Base-by-base conservation (phyloP, 1,284 basidiomycete species). In the Cronartium quercuum region DNA sequence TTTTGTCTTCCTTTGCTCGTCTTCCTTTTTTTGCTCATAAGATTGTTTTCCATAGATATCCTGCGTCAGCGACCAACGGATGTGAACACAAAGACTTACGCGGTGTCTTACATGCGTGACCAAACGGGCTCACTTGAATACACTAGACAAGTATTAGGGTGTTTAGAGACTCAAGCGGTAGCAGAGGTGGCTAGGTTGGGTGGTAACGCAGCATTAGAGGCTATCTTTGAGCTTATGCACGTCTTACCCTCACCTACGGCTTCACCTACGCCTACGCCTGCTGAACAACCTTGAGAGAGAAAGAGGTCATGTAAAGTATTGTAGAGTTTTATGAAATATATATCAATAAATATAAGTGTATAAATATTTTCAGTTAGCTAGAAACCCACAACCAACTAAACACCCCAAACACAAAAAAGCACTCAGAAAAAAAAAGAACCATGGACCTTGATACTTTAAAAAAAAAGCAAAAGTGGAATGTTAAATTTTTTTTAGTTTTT, bases 1-100 rank as follows among this genome's bases (percentile, higher is more conserved):
- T 38, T 68, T 37, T n/a, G n/a, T n/a, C n/a, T n/a, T n/a, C n/a
- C n/a, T 51, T 13, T 2, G 18, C n/a, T 62, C 29, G 9, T 37
- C 15, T 38, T 62, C 18, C 60, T 62, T 21, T 18, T 29, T 55
- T 41, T 15, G 13, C 35, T 51, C n/a, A 41, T 42, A 35, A 37
- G 21, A 47, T 65, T 15, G 10, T 29, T 62, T 21, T 15, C 34
- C 13, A 3, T 75, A 94, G 92, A 94, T 78, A 88, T 94, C 10
- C 86, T 96, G 21, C 91, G 94, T 81, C 93, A 95, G 82, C 86
- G 90, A 12, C 92, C 94, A 0, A 85, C 87, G 0, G 91, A 90
- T 0, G 87, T 88, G 0, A 90, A 90, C 0, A 84, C 92, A 68
- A 96, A 95, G 80, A 83, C 83, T 0, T 89, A 92, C 79, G 87